phyloP scores from a whole-genome alignment of 305 asterid genomes.

The Fraxinus sp. region DNA sequence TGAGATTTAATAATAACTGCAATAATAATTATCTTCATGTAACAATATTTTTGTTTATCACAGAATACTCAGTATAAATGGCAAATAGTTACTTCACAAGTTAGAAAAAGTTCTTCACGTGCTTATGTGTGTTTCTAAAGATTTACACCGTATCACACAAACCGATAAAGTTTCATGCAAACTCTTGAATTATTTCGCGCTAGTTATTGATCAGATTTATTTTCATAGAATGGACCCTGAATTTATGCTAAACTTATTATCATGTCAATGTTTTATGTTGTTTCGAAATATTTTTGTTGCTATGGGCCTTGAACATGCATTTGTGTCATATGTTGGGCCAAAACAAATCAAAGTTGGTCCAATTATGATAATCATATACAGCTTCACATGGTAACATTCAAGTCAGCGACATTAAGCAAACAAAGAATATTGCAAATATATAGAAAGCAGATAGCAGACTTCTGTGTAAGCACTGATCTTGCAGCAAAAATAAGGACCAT shows the following conservation, averaged over 20 bases:
- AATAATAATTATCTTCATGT: background rate
- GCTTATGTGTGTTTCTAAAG: background rate
- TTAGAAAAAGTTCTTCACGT: background rate
- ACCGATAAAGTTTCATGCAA: background rate
- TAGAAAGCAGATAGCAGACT: background rate
- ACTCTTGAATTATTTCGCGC: background rate
- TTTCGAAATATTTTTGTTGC: background rate
- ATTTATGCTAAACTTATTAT: background rate
- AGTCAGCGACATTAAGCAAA: background rate
- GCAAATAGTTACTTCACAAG: background rate
- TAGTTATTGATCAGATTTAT: background rate
- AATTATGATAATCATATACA: background rate
- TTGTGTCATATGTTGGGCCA: background rate
- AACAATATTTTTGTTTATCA: background rate
- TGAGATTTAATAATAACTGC: background rate
- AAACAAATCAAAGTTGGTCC: background rate
- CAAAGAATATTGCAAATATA: background rate
- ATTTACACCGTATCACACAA: background rate
- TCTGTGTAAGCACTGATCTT: background rate
- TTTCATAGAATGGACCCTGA: background rate
- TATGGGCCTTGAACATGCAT: background rate
- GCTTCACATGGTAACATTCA: background rate
- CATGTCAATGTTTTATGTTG: background rate
- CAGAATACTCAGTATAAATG: constrained; percentile 4
- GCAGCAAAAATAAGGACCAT: constrained; percentile 7